A percentile compares a stretch with the other conserved stretches of the same genome.
phyloP scores from a whole-genome alignment of 352 stramenopile genomes.

The Elongisporangium undulatum region DNA sequence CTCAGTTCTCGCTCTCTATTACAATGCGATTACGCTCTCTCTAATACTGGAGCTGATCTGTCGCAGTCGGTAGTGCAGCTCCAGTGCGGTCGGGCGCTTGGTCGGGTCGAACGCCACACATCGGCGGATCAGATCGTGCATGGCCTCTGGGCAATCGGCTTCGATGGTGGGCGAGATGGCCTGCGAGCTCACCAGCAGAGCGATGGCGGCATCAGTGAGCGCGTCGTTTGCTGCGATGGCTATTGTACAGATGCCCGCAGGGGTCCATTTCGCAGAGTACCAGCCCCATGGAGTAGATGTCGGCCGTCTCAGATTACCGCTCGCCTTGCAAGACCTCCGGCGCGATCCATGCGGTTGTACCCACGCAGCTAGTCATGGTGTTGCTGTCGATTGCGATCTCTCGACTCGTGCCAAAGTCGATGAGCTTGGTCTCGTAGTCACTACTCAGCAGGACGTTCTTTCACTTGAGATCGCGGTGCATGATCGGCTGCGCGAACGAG shows the following conservation, averaged over 20 bases:
- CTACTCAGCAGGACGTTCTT: conserved; percentile 38
- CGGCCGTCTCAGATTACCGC: conserved; percentile 23
- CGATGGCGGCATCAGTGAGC: conserved; percentile 42
- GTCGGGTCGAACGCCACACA: conserved; percentile 51
- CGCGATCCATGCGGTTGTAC: conserved; percentile 33
- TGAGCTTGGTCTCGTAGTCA: conserved; percentile 39
- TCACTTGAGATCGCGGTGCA: conserved; percentile 46
- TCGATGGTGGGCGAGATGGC: conserved; percentile 40
- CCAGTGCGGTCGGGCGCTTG: conserved; percentile 49
- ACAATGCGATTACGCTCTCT: background rate
- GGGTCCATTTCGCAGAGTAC: conserved; percentile 30
- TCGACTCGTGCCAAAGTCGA: conserved; percentile 52
- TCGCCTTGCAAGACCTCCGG: conserved; percentile 25
- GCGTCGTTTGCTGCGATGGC: conserved; percentile 18
- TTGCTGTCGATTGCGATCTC: conserved; percentile 19
- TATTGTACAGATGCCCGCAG: conserved; percentile 25
- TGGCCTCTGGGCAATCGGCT: conserved; percentile 39
- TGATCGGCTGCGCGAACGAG: conserved; percentile 43
- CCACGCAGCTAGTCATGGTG: conserved; percentile 24
- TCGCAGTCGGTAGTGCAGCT: conserved; percentile 63
- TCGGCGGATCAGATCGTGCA: conserved; percentile 39
- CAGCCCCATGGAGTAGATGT: conserved; percentile 40
- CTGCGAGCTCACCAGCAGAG: conserved; percentile 44
- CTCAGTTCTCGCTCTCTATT: background rate
- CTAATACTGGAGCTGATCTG: too few species aligned